phyloP scores from a whole-genome alignment of 352 stramenopile species.

The Phytopythium litorale region DNA sequence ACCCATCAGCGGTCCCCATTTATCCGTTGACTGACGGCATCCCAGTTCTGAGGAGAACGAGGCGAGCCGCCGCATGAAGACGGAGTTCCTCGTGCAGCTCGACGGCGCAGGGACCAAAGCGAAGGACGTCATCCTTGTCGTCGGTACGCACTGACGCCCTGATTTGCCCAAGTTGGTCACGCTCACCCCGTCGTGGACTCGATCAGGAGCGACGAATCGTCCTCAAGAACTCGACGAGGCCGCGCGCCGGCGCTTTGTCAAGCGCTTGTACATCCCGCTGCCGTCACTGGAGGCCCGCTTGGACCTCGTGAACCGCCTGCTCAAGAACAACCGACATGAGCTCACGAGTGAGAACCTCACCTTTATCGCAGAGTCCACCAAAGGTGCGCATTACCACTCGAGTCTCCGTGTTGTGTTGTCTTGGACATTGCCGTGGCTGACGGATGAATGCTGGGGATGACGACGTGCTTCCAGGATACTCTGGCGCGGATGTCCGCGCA shows the following conservation, averaged over 20 bases:
- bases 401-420: background rate
- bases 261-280: conserved; percentile 97
- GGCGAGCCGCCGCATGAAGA: conserved; percentile 97
- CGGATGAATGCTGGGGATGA: too few species aligned
- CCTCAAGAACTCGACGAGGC: conserved; percentile 98
- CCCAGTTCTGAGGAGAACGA: conserved; percentile 95
- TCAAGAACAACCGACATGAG: conserved; percentile 92
- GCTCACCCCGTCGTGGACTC: conserved; percentile 3
- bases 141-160: conserved; percentile 34
- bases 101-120: conserved; percentile 92
- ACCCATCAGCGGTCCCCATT: background rate
- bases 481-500: conserved; percentile 96
- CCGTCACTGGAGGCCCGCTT: conserved; percentile 85
- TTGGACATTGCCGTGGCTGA: background rate
- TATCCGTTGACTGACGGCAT: background rate
- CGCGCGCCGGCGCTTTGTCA: conserved; percentile 95
- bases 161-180: background rate
- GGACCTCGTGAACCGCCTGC: conserved; percentile 88
- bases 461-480: conserved; percentile 81
- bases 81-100: conserved; percentile 98
- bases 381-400: conserved; percentile 35
- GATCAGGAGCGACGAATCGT: conserved; percentile 92
- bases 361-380: conserved; percentile 82
- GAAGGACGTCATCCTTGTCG: conserved; percentile 89
- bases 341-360: conserved; percentile 86